phyloP scores from a whole-genome alignment of 2,329 filamentous ascomycete species.

The Pseudogymnoascus sp. region DNA sequence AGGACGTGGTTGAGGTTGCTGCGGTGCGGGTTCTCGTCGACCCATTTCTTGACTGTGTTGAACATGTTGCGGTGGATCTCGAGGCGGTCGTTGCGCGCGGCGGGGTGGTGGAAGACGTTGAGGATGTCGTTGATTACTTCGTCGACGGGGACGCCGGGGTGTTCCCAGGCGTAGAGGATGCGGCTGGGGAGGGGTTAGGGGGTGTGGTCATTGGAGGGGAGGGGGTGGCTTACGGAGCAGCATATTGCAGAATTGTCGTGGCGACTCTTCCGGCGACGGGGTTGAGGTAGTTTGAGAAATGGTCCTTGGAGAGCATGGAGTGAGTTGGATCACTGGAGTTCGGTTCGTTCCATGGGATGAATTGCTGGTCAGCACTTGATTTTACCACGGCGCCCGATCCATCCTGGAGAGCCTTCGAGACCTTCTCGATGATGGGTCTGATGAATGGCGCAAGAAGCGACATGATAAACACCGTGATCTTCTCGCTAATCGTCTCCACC shows the following conservation, averaged over 20 bases:
- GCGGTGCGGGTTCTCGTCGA: constrained; percentile 58
- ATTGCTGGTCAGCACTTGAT: constrained; percentile 65
- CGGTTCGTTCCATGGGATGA: constrained; percentile 73
- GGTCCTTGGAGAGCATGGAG: constrained; percentile 76
- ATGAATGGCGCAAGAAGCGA: constrained; percentile 88
- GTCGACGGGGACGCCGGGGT: constrained; percentile 71
- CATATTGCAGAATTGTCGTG: constrained; percentile 72
- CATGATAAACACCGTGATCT: constrained; percentile 83
- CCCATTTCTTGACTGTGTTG: constrained; percentile 75
- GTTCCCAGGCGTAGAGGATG: constrained; percentile 87
- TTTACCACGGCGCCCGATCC: constrained; percentile 68
- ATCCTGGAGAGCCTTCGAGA: constrained; percentile 75
- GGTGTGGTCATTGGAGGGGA: background rate
- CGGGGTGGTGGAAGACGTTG: constrained; percentile 84
- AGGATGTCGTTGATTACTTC: constrained; percentile 78
- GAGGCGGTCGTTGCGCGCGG: constrained; percentile 63
- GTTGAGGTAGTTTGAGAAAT: constrained; percentile 74
- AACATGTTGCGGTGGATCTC: constrained; percentile 89
- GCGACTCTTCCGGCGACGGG: constrained; percentile 69
- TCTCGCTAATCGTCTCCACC: constrained; percentile 92
- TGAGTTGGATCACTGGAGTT: constrained; percentile 71
- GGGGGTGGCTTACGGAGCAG: constrained; percentile 67
- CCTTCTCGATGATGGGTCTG: constrained; percentile 80
- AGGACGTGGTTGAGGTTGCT: constrained; percentile 67
- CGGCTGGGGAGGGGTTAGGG: constrained; percentile 43